phyloP scores from a whole-genome alignment of 768 basidiomycete species.

The Dacryopinax primogenitus region DNA sequence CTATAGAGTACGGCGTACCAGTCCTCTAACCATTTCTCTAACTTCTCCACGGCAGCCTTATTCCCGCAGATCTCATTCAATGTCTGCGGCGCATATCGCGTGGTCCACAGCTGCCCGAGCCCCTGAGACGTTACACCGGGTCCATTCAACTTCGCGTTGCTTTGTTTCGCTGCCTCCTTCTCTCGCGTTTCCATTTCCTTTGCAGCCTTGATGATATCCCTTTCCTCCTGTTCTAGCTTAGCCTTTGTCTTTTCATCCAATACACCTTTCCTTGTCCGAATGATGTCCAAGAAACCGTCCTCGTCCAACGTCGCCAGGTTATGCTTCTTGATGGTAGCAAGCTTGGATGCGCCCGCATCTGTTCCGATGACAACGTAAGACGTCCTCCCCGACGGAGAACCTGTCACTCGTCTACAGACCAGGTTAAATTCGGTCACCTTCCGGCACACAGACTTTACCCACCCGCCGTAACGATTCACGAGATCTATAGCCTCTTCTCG shows the following conservation, averaged over 20 bases:
- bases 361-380: slow-evolving; percentile 79
- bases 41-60: slow-evolving; percentile 78
- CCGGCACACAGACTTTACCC: slow-evolving; percentile 24
- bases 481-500: slow-evolving; percentile 77
- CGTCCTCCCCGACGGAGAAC: slow-evolving; percentile 80
- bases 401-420: slow-evolving; percentile 59
- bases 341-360: slow-evolving; percentile 76
- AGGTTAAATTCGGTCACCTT: slow-evolving; percentile 5
- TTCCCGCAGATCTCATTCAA: slow-evolving; percentile 92
- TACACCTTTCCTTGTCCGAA: slow-evolving; percentile 48
- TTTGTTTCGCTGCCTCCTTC: slow-evolving; percentile 36
- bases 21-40: slow-evolving; percentile 72
- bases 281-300: slow-evolving; percentile 75
- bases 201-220: slow-evolving; percentile 57
- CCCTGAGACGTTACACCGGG: slow-evolving; percentile 6
- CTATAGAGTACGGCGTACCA: slow-evolving; percentile 43
- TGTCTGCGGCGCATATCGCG: slow-evolving; percentile 78
- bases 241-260: slow-evolving; percentile 71
- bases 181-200: slow-evolving; percentile 68
- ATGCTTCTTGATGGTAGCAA: slow-evolving; percentile 76
- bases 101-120: slow-evolving; percentile 73
- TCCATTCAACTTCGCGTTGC: slow-evolving; percentile 21
- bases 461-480: slow-evolving; percentile 91
- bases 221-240: slow-evolving; percentile 67
- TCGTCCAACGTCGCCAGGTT: slow-evolving; percentile 63